A percentile compares a stretch with the other conserved stretches of the same genome.
phyloP scores from a whole-genome alignment of 1,284 basidiomycete genomes.

The Mycena sp. region DNA sequence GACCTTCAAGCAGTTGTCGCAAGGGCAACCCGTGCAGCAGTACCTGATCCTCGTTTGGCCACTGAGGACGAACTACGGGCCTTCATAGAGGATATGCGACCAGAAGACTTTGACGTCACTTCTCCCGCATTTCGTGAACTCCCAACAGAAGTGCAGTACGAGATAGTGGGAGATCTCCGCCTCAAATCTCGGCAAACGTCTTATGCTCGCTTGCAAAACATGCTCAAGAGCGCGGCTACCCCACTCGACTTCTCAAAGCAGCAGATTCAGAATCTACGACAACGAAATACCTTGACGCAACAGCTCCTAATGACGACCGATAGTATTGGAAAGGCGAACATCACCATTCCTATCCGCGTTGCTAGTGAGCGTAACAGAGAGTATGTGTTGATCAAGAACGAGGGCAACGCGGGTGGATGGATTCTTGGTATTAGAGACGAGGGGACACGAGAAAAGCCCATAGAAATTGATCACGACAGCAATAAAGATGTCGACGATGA shows the following conservation, averaged over 20 bases:
- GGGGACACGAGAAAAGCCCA: conserved; percentile 83
- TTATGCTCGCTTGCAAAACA: conserved; percentile 89
- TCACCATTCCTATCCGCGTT: conserved; percentile 91
- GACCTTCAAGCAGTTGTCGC: conserved; percentile 68
- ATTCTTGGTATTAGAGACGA: conserved; percentile 90
- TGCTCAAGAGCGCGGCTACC: conserved; percentile 85
- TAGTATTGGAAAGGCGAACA: conserved; percentile 88
- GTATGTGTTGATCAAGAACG: conserved; percentile 94
- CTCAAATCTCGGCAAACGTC: conserved; percentile 95
- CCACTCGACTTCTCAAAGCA: conserved; percentile 96
- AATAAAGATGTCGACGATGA: conserved; percentile 63
- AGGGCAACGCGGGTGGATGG: conserved; percentile 89
- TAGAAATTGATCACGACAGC: conserved; percentile 75
- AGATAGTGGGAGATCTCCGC: conserved; percentile 96
- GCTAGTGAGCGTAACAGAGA: conserved; percentile 95
- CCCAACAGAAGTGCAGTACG: conserved; percentile 97
- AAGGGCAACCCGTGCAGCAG: conserved; percentile 63
- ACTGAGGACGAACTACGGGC: conserved; percentile 91
- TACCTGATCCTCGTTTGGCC: conserved; percentile 89
- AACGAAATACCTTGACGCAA: conserved; percentile 93
- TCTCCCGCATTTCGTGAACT: conserved; percentile 92
- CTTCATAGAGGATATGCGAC: conserved; percentile 94
- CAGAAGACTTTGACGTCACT: conserved; percentile 90
- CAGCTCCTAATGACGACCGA: conserved; percentile 96
- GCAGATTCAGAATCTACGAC: conserved; percentile 91